Evolutionary conservation across 352 stramenopile genomes (phyloP).

Genomic region (Pythium biforme): DNA sequence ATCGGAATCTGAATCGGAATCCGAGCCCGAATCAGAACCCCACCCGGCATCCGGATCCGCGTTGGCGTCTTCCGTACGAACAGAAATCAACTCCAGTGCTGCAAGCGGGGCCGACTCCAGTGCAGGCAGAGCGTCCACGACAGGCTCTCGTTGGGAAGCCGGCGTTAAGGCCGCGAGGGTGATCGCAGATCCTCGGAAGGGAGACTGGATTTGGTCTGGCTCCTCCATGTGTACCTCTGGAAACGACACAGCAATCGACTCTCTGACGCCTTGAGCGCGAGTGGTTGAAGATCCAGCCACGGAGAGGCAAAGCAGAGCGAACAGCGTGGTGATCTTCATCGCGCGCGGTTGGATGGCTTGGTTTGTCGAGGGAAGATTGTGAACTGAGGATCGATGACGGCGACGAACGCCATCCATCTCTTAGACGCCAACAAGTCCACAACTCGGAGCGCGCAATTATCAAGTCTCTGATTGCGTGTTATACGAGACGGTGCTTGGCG

Average conservation of each 20-base stretch:
- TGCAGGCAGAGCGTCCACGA: neutral
- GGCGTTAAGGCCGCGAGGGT: neutral
- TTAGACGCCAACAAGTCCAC: no score
- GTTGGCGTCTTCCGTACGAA: neutral
- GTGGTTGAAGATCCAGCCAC: neutral
- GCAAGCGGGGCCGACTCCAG: neutral
- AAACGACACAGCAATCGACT: neutral
- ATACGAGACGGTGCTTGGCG: neutral
- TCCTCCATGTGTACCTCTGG: neutral
- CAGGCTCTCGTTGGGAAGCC: neutral
- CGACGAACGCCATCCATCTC: neutral
- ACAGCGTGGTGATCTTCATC: constrained; percentile 7
- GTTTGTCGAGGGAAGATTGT: neutral
- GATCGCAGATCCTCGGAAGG: neutral
- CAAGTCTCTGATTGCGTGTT: neutral
- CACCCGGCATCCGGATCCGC: neutral
- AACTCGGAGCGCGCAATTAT: neutral
- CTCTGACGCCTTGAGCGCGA: neutral
- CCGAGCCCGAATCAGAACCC: neutral
- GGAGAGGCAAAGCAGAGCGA: neutral
- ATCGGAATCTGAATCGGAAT: neutral
- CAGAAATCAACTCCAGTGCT: neutral
- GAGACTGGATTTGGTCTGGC: neutral
- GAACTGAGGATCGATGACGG: neutral
- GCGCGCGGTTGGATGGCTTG: neutral